A percentile compares a stretch with the other conserved stretches of the same genome.
Evolutionary conservation across 768 basidiomycete species (phyloP).

Genomic region (Cystoderma amianthinum): DNA sequence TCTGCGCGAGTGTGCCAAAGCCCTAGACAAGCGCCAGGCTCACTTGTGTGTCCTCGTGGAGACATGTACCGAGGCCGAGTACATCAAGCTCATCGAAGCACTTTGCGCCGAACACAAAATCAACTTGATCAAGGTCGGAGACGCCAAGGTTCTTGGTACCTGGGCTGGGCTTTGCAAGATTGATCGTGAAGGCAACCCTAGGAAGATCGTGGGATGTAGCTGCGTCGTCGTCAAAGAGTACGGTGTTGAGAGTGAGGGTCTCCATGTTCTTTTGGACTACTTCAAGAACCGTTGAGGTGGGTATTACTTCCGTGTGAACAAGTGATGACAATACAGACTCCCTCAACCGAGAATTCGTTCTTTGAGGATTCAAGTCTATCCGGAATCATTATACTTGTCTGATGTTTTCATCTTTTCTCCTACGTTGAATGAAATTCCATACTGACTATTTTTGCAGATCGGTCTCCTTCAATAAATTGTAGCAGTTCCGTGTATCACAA

Average conservation of each 20-base stretch:
- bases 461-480: no score
- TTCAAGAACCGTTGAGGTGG: conserved; percentile 86
- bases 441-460: no score
- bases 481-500: no score
- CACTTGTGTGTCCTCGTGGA: conserved; percentile 99
- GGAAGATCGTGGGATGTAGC: conserved; percentile 90
- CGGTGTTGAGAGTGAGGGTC: conserved; percentile 90
- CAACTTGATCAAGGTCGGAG: conserved; percentile 98
- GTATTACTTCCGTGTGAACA: conserved; percentile 13
- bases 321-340: conserved; percentile 87
- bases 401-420: conserved; percentile 26
- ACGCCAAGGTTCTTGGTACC: conserved; percentile 94
- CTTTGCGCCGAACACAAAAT: conserved; percentile 99
- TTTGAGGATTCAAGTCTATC: conserved; percentile 75
- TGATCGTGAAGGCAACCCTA: conserved; percentile 96
- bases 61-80: conserved; percentile 98
- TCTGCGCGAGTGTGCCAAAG: conserved; percentile 96
- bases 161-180: conserved; percentile 99
- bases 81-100: conserved; percentile 99
- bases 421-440: no score
- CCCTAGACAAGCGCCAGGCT: conserved; percentile 97
- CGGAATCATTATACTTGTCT: conserved; percentile 86
- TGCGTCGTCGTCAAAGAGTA: conserved; percentile 99
- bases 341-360: conserved; percentile 81
- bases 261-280: conserved; percentile 91